phyloP scores from a whole-genome alignment of 768 basidiomycete species.

The Plicaturopsis crispa region DNA sequence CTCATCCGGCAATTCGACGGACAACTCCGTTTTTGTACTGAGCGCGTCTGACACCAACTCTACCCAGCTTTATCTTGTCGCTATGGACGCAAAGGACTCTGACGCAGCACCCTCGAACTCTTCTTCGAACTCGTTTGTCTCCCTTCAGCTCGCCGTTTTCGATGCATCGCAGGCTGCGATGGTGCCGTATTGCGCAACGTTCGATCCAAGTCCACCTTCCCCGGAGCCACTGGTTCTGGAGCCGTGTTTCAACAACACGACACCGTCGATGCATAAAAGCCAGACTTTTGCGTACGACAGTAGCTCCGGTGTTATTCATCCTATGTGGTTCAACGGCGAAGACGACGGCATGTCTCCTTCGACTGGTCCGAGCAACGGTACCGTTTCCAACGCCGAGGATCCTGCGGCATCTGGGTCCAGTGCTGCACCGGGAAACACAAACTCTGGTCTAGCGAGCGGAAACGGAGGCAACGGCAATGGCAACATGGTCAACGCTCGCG shows the following conservation, averaged over 20 bases:
- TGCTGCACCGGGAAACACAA: too few relatives aligned
- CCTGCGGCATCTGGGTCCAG: too few relatives aligned
- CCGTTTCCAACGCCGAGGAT: slow-evolving; percentile 2
- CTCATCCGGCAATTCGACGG: slow-evolving; percentile 14
- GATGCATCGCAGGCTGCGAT: slow-evolving; percentile 25
- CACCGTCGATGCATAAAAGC: slow-evolving; percentile 26
- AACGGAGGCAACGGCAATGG: slow-evolving; percentile 6
- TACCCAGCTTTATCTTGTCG: slow-evolving; percentile 36
- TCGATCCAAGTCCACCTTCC: slow-evolving; percentile 40
- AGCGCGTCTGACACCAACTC: slow-evolving; percentile 41
- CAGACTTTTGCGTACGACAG: slow-evolving; percentile 56
- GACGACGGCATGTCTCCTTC: slow-evolving; percentile 17
- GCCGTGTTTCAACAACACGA: slow-evolving; percentile 25
- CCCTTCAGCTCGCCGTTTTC: slow-evolving; percentile 36
- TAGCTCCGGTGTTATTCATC: slow-evolving; percentile 39
- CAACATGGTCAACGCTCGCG: slow-evolving; percentile 7
- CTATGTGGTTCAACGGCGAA: slow-evolving; percentile 35
- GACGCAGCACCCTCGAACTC: slow-evolving; percentile 3
- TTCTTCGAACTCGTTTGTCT: slow-evolving; percentile 9
- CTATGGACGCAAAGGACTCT: too few relatives aligned
- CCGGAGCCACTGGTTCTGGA: slow-evolving; percentile 45
- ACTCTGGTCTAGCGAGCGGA: not conserved
- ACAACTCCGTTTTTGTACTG: slow-evolving; percentile 28
- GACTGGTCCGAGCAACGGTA: slow-evolving; percentile 2
- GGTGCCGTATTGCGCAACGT: slow-evolving; percentile 52